Base-by-base conservation (phyloP, 306 rosid species). In the Cucurbita pepo region DNA sequence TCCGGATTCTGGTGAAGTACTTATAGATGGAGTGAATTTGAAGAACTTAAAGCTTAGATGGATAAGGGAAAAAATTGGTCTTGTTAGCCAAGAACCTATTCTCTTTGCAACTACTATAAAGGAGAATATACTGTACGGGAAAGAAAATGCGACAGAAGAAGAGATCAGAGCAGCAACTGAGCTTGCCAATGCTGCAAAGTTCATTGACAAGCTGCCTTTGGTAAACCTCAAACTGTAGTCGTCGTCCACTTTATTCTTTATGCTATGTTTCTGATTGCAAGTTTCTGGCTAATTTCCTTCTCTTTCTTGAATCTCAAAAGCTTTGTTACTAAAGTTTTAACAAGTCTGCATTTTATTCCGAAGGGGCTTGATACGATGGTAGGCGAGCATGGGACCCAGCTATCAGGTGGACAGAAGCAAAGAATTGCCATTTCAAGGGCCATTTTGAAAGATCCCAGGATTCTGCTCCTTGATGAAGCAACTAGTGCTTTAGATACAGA, bases 371-470 rank as follows among this genome's bases (percentile, higher is more conserved):
- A 90, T 72, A 90, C 98, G 7, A 75, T 85, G 87, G 92, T 85
- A 40, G 98, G 98, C 22, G 96, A 88, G 79, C 89, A 87, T 71
- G 98, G 97, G 52, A 90, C 96, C 50, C 96, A 88, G 71, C 86
- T 94, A 75, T 94, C 98, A 9, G 98, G 98, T 21, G 98, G 98
- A 2, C 98, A 94, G 79, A 94, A 90, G 89, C 98, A 94, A 74
- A 86, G 95, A 81, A 87, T 94, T 82, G 98, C 98, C 53, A 90
- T 94, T 71, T 96, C 97, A 75, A 86, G 98, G 73, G 97, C 98
- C 57, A 90, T 90, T 73, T 52, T 94, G 79, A 94, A 94, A 88
- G 88, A 94, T 66, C 97, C 98, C 0, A 90, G 22, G 82, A 87
- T 90, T 76, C 84, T 89, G 13, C 98, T 94, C 63, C 96, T 94